phyloP scores from a whole-genome alignment of 495 filamentous ascomycete species.

The Penicillium macrosclerotiorum region DNA sequence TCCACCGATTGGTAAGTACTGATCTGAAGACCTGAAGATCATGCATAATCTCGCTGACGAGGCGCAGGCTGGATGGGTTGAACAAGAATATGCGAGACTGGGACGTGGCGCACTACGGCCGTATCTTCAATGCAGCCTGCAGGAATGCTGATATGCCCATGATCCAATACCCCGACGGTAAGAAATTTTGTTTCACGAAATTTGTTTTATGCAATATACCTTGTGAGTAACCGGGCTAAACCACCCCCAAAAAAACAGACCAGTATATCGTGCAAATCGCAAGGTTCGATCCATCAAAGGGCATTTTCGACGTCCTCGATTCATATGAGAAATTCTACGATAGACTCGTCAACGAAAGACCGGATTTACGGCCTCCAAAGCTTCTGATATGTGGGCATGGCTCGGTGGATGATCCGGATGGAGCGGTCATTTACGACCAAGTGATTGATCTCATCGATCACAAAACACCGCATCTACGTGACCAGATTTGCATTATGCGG shows the following conservation, averaged over 20 bases:
- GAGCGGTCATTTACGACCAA: conserved; percentile 67
- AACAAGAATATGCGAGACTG: conserved; percentile 77
- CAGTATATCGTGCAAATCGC: conserved; percentile 81
- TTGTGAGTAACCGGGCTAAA: conserved; percentile 5
- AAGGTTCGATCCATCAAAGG: conserved; percentile 85
- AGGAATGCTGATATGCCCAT: conserved; percentile 53
- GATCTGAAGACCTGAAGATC: neutral
- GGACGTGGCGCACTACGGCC: conserved; percentile 74
- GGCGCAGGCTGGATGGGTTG: conserved; percentile 70
- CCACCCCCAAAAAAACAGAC: conserved; percentile 32
- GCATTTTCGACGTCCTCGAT: conserved; percentile 76
- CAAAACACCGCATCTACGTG: conserved; percentile 46
- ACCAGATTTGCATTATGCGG: conserved; percentile 71
- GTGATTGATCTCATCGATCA: conserved; percentile 65
- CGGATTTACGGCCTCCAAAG: conserved; percentile 59
- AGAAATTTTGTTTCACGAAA: conserved; percentile 7
- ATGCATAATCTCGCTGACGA: conserved; percentile 14
- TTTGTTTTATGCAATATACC: too few species aligned
- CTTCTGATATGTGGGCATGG: conserved; percentile 77
- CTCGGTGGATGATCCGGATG: conserved; percentile 85
- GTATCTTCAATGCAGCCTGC: conserved; percentile 68
- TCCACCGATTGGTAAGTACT: conserved; percentile 70
- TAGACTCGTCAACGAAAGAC: conserved; percentile 46
- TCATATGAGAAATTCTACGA: conserved; percentile 73
- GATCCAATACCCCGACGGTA: conserved; percentile 65